phyloP scores from a whole-genome alignment of 305 asterid species.

The Petunia hybrid region DNA sequence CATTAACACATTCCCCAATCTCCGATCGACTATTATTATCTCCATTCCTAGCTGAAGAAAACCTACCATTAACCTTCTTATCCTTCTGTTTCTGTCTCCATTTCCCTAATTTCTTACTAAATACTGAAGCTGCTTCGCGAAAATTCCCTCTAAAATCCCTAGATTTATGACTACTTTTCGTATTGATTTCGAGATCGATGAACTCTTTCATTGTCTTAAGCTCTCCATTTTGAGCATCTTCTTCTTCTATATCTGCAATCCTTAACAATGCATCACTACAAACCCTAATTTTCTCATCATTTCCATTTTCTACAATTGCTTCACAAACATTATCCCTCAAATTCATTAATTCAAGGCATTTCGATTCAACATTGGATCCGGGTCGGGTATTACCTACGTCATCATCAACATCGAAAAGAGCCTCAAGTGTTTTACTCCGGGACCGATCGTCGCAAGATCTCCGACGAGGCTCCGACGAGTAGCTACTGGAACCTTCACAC shows the following conservation, averaged over 20 bases:
- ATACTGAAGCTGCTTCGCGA: conserved; percentile 78
- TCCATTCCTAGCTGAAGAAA: conserved; percentile 26
- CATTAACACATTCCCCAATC: conserved; percentile 42
- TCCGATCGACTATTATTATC: conserved; percentile 48
- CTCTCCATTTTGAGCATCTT: conserved; percentile 59
- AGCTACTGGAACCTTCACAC: conserved; percentile 55
- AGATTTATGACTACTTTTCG: conserved; percentile 54
- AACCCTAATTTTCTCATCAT: conserved; percentile 51
- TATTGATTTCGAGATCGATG: conserved; percentile 80
- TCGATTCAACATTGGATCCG: conserved; percentile 68
- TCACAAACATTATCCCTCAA: conserved; percentile 56
- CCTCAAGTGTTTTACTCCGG: conserved; percentile 56
- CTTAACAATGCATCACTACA: conserved; percentile 35
- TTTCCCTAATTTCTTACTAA: conserved; percentile 76
- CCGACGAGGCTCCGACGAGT: conserved; percentile 69
- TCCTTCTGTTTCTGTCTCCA: conserved; percentile 76
- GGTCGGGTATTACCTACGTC: conserved; percentile 52
- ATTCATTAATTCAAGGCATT: conserved; percentile 60
- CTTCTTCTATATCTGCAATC: conserved; percentile 41
- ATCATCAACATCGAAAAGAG: conserved; percentile 70
- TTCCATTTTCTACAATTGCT: conserved; percentile 38
- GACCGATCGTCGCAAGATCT: conserved; percentile 83
- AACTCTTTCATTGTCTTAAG: conserved; percentile 84
- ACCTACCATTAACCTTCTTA: conserved; percentile 47
- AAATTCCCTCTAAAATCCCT: conserved; percentile 71